phyloP scores from a whole-genome alignment of 805 yeast genomes.

The Ogataea parapolymorpha region DNA sequence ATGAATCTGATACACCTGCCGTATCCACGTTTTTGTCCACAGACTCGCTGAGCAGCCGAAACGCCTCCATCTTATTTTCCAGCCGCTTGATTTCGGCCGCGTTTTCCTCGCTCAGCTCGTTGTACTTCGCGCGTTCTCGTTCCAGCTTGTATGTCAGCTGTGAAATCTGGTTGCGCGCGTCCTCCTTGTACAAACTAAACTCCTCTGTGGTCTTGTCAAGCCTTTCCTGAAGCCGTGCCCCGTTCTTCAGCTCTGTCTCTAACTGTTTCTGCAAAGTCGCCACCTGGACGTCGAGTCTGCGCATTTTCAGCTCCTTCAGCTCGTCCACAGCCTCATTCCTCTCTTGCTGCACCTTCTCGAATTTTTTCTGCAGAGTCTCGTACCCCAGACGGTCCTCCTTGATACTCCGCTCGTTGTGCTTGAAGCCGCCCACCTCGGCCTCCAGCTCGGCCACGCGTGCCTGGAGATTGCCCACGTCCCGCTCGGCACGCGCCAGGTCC shows the following conservation, averaged over 20 bases:
- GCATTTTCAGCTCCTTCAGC: constrained; percentile 30
- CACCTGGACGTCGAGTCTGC: constrained; percentile 34
- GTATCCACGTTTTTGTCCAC: constrained; percentile 14
- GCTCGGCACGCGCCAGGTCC: constrained; percentile 30
- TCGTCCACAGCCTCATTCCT: constrained; percentile 26
- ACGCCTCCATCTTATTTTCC: constrained; percentile 67
- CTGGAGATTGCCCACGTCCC: constrained; percentile 24
- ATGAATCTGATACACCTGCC: constrained; percentile 2
- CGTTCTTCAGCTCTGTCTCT: constrained; percentile 33
- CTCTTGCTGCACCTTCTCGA: constrained; percentile 23
- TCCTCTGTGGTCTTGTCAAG: constrained; percentile 23
- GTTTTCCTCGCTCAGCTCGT: constrained; percentile 31
- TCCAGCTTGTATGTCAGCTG: constrained; percentile 31
- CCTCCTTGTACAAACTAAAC: constrained; percentile 24
- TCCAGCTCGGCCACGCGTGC: constrained; percentile 31
- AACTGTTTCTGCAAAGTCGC: constrained; percentile 32
- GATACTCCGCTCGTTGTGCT: constrained; percentile 22
- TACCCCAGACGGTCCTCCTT: constrained; percentile 33
- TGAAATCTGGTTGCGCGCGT: constrained; percentile 19
- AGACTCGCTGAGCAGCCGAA: constrained; percentile 63
- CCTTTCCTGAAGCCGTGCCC: constrained; percentile 19
- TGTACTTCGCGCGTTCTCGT: constrained; percentile 25
- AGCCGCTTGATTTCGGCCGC: constrained; percentile 50
- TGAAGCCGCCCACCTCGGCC: constrained; percentile 23
- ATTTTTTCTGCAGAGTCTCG: constrained; percentile 24